Percentiles rank a stretch among this genome's conserved stretches.
These are phyloP conservation scores for Yarrowia yakushimensis DNA, from an alignment of 805 yeast genomes.

Conservation along the genomic window DNA sequence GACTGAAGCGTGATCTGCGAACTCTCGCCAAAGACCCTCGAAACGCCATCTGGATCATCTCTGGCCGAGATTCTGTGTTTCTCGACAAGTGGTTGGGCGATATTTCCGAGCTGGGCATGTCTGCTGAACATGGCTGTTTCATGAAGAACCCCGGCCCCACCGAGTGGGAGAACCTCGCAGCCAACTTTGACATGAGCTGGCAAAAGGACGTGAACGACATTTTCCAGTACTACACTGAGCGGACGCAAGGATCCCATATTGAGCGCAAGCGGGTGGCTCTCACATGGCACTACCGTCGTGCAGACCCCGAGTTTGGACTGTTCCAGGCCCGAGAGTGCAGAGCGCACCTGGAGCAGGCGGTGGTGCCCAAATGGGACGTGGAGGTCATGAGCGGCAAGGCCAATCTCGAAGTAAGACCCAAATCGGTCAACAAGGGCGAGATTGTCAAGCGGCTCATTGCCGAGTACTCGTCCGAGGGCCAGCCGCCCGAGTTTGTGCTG, in stretches of 20 bases:
- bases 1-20: slow-evolving; percentile 57
- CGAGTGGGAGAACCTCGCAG: slow-evolving; percentile 83
- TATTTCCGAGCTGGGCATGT: slow-evolving; percentile 64
- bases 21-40: slow-evolving; percentile 66
- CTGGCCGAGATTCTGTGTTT: slow-evolving; percentile 91
- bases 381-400: slow-evolving; percentile 98
- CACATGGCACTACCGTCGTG: slow-evolving; percentile 95
- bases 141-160: slow-evolving; percentile 64
- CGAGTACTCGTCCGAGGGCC: slow-evolving; percentile 38
- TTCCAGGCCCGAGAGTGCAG: slow-evolving; percentile 78
- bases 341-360: slow-evolving; percentile 55
- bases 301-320: slow-evolving; percentile 90
- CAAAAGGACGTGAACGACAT: slow-evolving; percentile 74
- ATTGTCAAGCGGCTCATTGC: slow-evolving; percentile 77
- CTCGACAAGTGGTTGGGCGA: slow-evolving; percentile 84
- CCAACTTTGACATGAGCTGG: slow-evolving; percentile 88
- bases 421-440: slow-evolving; percentile 93
- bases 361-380: slow-evolving; percentile 67
- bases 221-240: slow-evolving; percentile 71
- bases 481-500: slow-evolving; percentile 75
- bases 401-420: slow-evolving; percentile 94
- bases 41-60: slow-evolving; percentile 90
- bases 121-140: slow-evolving; percentile 98
- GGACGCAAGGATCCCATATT: slow-evolving; percentile 84
- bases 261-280: slow-evolving; percentile 90